These are phyloP conservation scores for Lachnellula willkommii DNA, from an alignment of 2,329 filamentous ascomycete species.

Conservation along the genomic window DNA sequence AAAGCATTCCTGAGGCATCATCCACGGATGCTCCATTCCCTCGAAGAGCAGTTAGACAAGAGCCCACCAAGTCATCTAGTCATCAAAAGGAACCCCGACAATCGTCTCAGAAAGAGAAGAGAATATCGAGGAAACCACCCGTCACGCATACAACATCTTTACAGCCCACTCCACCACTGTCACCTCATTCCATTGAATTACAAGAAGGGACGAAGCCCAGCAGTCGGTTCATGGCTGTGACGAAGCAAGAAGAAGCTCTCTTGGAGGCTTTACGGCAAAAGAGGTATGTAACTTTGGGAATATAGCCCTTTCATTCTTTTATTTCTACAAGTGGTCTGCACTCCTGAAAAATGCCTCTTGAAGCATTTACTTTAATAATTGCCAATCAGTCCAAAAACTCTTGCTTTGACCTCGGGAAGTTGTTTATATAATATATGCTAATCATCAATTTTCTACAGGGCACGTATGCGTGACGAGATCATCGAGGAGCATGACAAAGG, in stretches of 20 bases:
- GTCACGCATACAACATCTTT: slow-evolving; percentile 12
- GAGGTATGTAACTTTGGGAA: slow-evolving; percentile 4
- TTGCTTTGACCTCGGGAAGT: too few species aligned
- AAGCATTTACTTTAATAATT: too few species aligned
- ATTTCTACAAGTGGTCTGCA: too few species aligned
- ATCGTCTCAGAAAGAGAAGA: background rate
- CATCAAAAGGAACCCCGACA: background rate
- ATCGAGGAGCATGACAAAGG: slow-evolving; percentile 28
- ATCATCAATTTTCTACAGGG: slow-evolving; percentile 20
- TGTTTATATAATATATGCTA: too few species aligned
- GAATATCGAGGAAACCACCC: slow-evolving; percentile 8
- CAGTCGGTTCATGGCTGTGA: slow-evolving; percentile 43
- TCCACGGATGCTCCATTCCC: background rate
- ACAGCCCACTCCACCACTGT: slow-evolving; percentile 28
- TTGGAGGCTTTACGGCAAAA: slow-evolving; percentile 46
- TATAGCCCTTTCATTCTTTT: too few species aligned
- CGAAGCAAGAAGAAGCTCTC: slow-evolving; percentile 46
- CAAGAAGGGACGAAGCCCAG: slow-evolving; percentile 12
- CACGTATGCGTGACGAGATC: slow-evolving; percentile 40
- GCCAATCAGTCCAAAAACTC: too few species aligned
- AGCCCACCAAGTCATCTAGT: background rate
- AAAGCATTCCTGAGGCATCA: slow-evolving; percentile 17
- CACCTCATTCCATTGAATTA: slow-evolving; percentile 25
- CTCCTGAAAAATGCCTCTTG: too few species aligned
- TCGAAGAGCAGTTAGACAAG: background rate